A percentile compares a stretch with the other conserved stretches of the same genome.
Evolutionary conservation across 805 yeast genomes (phyloP).

Genomic region (Metschnikowia drakensbergensis): DNA sequence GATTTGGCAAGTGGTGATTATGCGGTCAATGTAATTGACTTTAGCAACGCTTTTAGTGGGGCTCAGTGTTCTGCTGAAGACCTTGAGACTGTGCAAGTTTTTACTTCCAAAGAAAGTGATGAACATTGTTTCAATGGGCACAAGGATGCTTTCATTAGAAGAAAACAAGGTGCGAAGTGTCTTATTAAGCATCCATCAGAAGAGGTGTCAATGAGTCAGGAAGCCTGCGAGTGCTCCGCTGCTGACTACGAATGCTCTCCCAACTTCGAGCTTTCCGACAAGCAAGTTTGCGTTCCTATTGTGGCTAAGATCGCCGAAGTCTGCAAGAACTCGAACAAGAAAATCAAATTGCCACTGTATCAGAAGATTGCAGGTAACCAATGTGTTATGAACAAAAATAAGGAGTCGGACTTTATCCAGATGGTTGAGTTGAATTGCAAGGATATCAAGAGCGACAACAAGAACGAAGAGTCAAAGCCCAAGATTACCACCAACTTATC

Average conservation of each 20-base stretch:
- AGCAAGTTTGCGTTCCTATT: slow-evolving; percentile 48
- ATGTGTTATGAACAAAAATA: slow-evolving; percentile 33
- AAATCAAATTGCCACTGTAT: slow-evolving; percentile 36
- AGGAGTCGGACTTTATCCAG: slow-evolving; percentile 16
- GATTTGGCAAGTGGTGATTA: slow-evolving; percentile 15
- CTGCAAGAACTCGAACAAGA: slow-evolving; percentile 23
- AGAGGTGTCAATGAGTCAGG: slow-evolving; percentile 35
- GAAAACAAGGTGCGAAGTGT: slow-evolving; percentile 65
- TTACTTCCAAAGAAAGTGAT: slow-evolving; percentile 30
- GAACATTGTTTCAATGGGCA: slow-evolving; percentile 66
- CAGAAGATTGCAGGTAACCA: slow-evolving; percentile 41
- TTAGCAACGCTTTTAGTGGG: slow-evolving; percentile 53
- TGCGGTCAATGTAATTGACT: slow-evolving; percentile 46
- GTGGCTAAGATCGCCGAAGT: slow-evolving; percentile 21
- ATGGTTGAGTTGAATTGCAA: slow-evolving; percentile 16
- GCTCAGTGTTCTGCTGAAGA: slow-evolving; percentile 46
- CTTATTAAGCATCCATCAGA: slow-evolving; percentile 49
- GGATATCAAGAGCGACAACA: slow-evolving; percentile 10
- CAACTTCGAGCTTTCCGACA: slow-evolving; percentile 35
- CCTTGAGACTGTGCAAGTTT: slow-evolving; percentile 62
- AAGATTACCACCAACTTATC: slow-evolving; percentile 37
- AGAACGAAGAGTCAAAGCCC: neutral
- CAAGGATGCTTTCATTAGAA: slow-evolving; percentile 56
- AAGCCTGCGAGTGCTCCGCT: slow-evolving; percentile 60
- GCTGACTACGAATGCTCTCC: slow-evolving; percentile 67